phyloP scores from a whole-genome alignment of 2,329 filamentous ascomycete species.

The Seiridium cupressi region DNA sequence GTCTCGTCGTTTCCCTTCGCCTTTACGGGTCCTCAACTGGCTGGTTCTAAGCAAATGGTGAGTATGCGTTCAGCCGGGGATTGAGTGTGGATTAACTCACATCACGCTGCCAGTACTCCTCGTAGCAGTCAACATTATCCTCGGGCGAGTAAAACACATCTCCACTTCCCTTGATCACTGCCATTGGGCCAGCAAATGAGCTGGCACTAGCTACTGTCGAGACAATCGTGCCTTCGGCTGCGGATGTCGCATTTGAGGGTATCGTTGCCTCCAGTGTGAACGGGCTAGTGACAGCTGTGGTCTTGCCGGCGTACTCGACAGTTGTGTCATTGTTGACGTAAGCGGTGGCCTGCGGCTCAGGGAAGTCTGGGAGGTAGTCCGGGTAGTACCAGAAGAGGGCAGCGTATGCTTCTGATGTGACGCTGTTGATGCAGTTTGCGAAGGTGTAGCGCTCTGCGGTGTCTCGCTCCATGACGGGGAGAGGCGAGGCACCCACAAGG shows the following conservation, averaged over 20 bases:
- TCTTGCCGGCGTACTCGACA: conserved; percentile 14
- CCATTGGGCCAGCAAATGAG: conserved; percentile 6
- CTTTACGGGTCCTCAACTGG: not conserved
- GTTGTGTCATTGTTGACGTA: conserved; percentile 21
- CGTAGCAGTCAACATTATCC: conserved; percentile 1
- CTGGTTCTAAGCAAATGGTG: not conserved
- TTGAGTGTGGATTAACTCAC: not conserved
- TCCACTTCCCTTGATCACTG: conserved; percentile 1
- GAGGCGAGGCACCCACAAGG: not conserved
- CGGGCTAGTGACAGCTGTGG: conserved; percentile 31
- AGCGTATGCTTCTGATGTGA: not conserved
- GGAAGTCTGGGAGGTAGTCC: conserved; percentile 4
- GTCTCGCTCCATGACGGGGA: not conserved
- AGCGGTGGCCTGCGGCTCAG: conserved; percentile 19
- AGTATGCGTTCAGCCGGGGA: not conserved
- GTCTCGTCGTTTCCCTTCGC: not conserved
- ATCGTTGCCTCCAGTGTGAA: conserved; percentile 10
- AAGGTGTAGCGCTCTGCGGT: conserved; percentile 6
- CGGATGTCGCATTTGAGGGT: not conserved
- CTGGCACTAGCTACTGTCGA: not conserved
- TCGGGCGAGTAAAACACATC: not conserved
- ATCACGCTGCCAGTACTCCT: conserved; percentile 7
- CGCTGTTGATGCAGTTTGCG: conserved; percentile 4
- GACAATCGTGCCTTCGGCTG: not conserved
- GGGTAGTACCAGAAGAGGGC: conserved; percentile 8